A percentile compares a stretch with the other conserved stretches of the same genome.
Evolutionary conservation across 2,329 filamentous ascomycete species (phyloP).

Genomic region (Fusarium sp.): DNA sequence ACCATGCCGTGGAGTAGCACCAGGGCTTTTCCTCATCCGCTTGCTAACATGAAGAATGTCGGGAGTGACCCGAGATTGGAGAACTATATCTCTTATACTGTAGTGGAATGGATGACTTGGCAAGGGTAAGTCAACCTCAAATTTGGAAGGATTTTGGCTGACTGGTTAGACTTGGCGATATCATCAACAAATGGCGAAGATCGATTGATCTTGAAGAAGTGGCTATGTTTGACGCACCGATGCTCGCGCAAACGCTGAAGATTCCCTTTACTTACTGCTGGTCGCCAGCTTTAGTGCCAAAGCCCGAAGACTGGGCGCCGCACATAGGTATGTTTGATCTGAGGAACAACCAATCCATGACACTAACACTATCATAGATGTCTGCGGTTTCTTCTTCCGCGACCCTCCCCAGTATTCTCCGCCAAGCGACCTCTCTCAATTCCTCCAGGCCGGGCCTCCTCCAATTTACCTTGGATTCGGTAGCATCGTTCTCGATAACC

Average conservation of each 20-base stretch:
- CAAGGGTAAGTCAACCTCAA: conserved; percentile 61
- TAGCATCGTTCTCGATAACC: not conserved
- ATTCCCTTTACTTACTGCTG: not conserved
- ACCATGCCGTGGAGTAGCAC: conserved; percentile 83
- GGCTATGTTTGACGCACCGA: conserved; percentile 71
- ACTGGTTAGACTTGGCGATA: conserved; percentile 25
- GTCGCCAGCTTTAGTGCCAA: not conserved
- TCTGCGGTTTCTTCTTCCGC: not conserved
- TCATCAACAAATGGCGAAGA: conserved; percentile 38
- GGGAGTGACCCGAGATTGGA: conserved; percentile 53
- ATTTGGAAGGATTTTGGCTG: not conserved
- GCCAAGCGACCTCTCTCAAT: not conserved
- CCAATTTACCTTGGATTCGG: not conserved
- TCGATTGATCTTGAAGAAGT: conserved; percentile 58
- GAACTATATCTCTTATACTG: conserved; percentile 77
- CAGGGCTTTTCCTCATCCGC: conserved; percentile 77
- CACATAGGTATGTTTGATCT: not conserved
- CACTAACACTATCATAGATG: not conserved
- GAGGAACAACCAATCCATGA: accelerated
- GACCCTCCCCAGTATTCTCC: not conserved
- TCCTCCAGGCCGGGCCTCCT: not conserved
- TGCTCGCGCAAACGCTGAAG: not conserved
- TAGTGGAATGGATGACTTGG: conserved; percentile 83
- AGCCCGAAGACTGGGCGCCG: not conserved
- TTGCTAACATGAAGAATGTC: conserved; percentile 74